phyloP scores from a whole-genome alignment of 257 asterid genomes.

The Craterostigma plantagineum region DNA sequence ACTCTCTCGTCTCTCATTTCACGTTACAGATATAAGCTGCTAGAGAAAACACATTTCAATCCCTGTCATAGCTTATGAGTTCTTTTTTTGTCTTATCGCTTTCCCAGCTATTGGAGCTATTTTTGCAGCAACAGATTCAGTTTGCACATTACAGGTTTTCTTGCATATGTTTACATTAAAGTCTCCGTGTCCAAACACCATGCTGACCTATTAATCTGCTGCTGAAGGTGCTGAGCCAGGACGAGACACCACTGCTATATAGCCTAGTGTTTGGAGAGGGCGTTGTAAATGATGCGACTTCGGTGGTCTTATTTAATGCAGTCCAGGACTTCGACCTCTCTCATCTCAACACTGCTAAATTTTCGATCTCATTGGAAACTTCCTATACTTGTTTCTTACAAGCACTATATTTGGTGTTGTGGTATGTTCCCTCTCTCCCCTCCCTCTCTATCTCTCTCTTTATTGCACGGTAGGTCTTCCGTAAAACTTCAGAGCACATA shows the following conservation, averaged over 20 bases:
- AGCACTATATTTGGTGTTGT: slow-evolving; percentile 46
- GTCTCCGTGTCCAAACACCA: neutral
- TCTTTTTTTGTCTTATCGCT: neutral
- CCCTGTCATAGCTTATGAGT: neutral
- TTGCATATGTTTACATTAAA: too few relatives aligned
- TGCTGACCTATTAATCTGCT: slow-evolving; percentile 5
- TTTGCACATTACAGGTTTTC: slow-evolving; percentile 8
- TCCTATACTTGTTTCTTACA: slow-evolving; percentile 29
- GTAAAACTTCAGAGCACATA: neutral
- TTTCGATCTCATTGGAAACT: slow-evolving; percentile 40
- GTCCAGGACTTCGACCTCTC: slow-evolving; percentile 55
- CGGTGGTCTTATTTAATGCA: slow-evolving; percentile 62
- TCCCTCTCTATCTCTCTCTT: slow-evolving; percentile 2
- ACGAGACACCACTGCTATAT: slow-evolving; percentile 56
- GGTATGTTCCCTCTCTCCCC: slow-evolving; percentile 19
- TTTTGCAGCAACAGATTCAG: slow-evolving; percentile 9
- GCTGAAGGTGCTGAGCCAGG: slow-evolving; percentile 63
- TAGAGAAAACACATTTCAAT: neutral
- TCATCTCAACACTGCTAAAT: slow-evolving; percentile 22
- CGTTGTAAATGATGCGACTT: slow-evolving; percentile 65
- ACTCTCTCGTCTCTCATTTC: neutral
- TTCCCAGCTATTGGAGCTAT: slow-evolving; percentile 8
- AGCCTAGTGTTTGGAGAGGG: slow-evolving; percentile 75
- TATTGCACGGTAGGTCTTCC: too few relatives aligned
- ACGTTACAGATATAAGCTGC: neutral